These are phyloP conservation scores for Jackrogersella minutella DNA, from an alignment of 495 filamentous ascomycete species.

Conservation along the genomic window DNA sequence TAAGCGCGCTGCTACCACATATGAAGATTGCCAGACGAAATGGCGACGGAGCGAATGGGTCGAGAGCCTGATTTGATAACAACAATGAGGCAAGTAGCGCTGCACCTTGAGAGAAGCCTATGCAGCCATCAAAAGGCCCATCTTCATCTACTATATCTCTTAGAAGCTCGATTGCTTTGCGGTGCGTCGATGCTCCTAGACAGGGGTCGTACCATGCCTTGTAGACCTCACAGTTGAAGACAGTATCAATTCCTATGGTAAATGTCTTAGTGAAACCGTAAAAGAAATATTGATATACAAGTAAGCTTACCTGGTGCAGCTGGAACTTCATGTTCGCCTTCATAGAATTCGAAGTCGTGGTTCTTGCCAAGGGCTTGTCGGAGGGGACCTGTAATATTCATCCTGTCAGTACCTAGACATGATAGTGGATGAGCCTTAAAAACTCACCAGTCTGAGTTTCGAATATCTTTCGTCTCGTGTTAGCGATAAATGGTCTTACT, in stretches of 20 bases:
- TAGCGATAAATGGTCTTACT: neutral
- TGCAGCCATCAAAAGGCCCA: neutral
- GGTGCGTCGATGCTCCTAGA: neutral
- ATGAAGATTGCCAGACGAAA: neutral
- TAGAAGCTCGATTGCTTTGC: neutral
- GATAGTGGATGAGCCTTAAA: neutral
- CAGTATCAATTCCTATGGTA: neutral
- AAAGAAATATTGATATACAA: neutral
- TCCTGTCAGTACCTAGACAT: neutral
- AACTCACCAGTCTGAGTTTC: neutral
- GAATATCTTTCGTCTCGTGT: neutral
- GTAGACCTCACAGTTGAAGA: neutral
- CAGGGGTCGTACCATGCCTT: constrained; percentile 1
- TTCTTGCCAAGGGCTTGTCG: constrained; percentile 6
- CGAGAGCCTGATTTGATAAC: neutral
- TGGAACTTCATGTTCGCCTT: neutral
- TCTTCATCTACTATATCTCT: neutral
- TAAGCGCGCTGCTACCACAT: neutral
- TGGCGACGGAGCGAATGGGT: neutral
- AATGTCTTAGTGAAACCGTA: neutral
- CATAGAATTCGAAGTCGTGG: constrained; percentile 1
- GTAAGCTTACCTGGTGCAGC: neutral
- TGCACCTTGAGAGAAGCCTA: neutral
- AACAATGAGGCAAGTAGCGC: neutral
- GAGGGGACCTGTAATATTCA: neutral